Conservation (phyloP, 306 rosid species). For the Vicia villosa region DNA sequence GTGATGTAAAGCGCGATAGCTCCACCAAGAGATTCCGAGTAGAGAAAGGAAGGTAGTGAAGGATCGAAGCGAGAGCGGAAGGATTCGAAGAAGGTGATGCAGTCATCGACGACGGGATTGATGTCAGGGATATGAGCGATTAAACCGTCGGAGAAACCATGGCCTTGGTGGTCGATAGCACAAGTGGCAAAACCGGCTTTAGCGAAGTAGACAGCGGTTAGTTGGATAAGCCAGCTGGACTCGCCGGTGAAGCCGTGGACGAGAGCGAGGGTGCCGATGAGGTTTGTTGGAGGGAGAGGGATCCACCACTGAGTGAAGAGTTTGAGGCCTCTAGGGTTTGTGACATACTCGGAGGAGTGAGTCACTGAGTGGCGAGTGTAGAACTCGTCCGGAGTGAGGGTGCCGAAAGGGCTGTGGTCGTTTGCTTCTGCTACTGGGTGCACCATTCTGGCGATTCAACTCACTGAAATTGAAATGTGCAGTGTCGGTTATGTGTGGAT, state of each 20-base stretch:
- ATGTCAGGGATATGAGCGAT: conserved; percentile 79
- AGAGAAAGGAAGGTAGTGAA: conserved; percentile 69
- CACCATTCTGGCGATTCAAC: too few species aligned
- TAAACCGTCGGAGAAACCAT: conserved; percentile 98
- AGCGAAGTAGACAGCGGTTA: conserved; percentile 78
- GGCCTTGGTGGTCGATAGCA: conserved; percentile 97
- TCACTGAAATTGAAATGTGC: too few species aligned
- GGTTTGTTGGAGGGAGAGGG: conserved; percentile 63
- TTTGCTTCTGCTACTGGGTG: conserved; percentile 87
- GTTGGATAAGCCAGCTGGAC: conserved; percentile 93
- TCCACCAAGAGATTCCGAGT: conserved; percentile 94
- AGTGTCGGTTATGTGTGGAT: too few species aligned
- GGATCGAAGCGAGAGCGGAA: conserved; percentile 65
- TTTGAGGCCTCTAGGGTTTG: conserved; percentile 71
- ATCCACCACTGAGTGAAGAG: conserved; percentile 95
- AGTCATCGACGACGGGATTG: conserved; percentile 87
- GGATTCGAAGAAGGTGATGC: conserved; percentile 63
- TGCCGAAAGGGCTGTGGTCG: conserved; percentile 77
- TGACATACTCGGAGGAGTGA: conserved; percentile 71
- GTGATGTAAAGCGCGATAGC: conserved; percentile 81
- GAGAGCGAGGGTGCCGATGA: conserved; percentile 63
- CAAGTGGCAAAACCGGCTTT: conserved; percentile 82
- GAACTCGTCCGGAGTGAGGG: conserved; percentile 68
- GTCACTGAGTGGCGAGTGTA: conserved; percentile 74
- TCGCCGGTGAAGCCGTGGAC: conserved; percentile 97